Conservation (phyloP, 352 stramenopile species). For the Phytophthora pisi region DNA sequence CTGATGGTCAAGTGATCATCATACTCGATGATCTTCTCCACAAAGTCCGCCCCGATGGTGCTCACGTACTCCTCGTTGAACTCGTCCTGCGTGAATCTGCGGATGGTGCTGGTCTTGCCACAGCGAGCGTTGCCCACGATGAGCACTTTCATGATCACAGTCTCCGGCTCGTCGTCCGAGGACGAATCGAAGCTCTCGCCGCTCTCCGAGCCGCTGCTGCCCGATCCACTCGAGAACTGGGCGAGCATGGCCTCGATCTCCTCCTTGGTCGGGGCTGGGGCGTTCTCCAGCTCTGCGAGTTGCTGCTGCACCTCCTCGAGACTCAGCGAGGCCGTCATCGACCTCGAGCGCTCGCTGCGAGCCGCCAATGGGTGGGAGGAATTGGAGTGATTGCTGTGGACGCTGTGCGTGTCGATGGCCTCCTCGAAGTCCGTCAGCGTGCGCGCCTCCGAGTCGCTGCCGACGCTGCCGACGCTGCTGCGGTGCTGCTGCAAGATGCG, state of each 20-base stretch:
- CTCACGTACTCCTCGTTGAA: conserved; percentile 88
- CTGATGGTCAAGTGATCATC: conserved; percentile 61
- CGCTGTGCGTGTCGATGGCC: conserved; percentile 18
- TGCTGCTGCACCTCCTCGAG: conserved; percentile 60
- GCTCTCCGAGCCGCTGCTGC: conserved; percentile 12
- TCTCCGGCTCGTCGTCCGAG: conserved; percentile 37
- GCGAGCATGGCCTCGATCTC: conserved; percentile 71
- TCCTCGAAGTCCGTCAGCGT: conserved; percentile 31
- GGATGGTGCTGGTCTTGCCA: conserved; percentile 89
- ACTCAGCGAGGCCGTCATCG: conserved; percentile 27
- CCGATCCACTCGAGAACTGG: conserved; percentile 46
- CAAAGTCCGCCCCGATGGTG: conserved; percentile 88
- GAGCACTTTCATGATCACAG: conserved; percentile 85
- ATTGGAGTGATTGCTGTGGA: conserved; percentile 17
- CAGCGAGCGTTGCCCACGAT: conserved; percentile 88
- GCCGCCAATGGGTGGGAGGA: conserved; percentile 8
- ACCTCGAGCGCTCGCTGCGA: conserved; percentile 9
- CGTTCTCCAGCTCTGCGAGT: conserved; percentile 52
- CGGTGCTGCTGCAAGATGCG: conserved; percentile 37
- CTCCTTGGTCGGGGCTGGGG: conserved; percentile 47
- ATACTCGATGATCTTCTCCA: conserved; percentile 81
- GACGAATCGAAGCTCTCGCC: conserved; percentile 18
- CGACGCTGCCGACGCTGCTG: conserved; percentile 29
- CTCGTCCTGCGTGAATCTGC: conserved; percentile 67
- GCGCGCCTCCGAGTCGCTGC: conserved; percentile 19